phyloP scores from a whole-genome alignment of 73 alveolate genomes.

The Chromera velia region DNA sequence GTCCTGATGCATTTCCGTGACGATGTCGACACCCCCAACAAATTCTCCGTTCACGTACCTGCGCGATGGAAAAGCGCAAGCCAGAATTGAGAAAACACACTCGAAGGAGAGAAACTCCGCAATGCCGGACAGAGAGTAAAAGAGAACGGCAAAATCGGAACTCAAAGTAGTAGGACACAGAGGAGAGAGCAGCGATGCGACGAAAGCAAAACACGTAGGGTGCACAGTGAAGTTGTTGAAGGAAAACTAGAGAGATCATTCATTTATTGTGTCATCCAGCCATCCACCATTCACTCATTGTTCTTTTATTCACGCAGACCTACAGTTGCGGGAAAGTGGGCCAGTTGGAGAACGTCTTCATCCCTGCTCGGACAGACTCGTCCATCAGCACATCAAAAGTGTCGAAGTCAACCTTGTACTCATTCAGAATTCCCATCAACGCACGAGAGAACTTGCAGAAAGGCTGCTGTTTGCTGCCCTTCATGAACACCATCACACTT shows the following conservation, averaged over 20 bases:
- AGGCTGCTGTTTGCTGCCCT: conserved; percentile 48
- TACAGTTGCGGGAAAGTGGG: conserved; percentile 28
- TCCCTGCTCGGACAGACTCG: conserved; percentile 65
- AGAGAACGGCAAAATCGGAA: too few relatives aligned
- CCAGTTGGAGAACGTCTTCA: conserved; percentile 60
- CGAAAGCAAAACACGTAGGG: too few relatives aligned
- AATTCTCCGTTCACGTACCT: conserved; percentile 53
- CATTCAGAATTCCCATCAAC: conserved; percentile 43
- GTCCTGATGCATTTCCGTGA: conserved; percentile 56
- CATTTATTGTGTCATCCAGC: not conserved
- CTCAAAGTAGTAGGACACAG: too few relatives aligned
- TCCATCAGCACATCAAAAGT: conserved; percentile 61
- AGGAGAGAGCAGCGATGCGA: too few relatives aligned
- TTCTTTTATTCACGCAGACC: not conserved
- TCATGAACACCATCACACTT: conserved; percentile 56
- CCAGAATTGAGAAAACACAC: too few relatives aligned
- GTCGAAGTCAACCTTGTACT: conserved; percentile 39
- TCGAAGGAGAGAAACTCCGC: too few relatives aligned
- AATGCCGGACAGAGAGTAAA: too few relatives aligned
- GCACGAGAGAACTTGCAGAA: conserved; percentile 62
- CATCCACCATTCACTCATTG: not conserved
- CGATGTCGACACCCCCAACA: conserved; percentile 67
- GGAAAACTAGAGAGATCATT: too few relatives aligned
- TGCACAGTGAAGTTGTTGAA: too few relatives aligned
- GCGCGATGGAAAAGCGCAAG: conserved; percentile 1